Base-by-base conservation (phyloP, 1,284 basidiomycete genomes). In the Coniferiporia weirii region DNA sequence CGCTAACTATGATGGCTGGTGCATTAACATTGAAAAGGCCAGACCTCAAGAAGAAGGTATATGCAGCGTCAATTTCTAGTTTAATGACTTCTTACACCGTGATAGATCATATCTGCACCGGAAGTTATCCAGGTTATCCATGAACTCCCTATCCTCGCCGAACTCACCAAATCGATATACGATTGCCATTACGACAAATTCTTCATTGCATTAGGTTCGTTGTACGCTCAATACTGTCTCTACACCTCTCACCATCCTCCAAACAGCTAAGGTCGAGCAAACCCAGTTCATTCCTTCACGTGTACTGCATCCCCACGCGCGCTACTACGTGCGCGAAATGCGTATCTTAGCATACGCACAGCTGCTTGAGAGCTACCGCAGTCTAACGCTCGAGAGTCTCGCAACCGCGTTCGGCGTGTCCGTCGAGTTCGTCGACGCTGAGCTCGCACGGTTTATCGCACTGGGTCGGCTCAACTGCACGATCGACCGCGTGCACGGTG, bases 261-360 rank as follows among this genome's bases (percentile, higher is more conserved):
- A 27, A 3, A 13, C 63, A 90, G 93, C 94, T 19, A 88, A 88
- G 5, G 86, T 98, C 50, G 95, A 98, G 73, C 87, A 95, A 75
- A 83, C 83, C 0, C 85, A 92, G 69, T 85, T 98, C 61, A 76
- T 95, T 19, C 89, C 94, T 9, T 96, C 92, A 15, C 89, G 93
- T 27, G 75, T 95, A 49, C 83, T 98, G 48, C 82, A 87, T 5
- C 89, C 89, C 0, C 97, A 99, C 69, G 83, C 93, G 1, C 84
- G 92, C 3, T 98, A 81, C 78, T 98, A 97, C 71, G 84, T 96
- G 19, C 87, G 95, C 54, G 97, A 98, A 73, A 95, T 98, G 91
- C 87, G 96, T 47, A 95, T 99, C 67, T 87, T 93, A 49, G 95
- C 95, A 2, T 99, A 98, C 75, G 78, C 82, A 38, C 96, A 98